Evolutionary conservation across 441 rosid genomes (phyloP).

Genomic region (Euphorbia schlechtendalii): DNA sequence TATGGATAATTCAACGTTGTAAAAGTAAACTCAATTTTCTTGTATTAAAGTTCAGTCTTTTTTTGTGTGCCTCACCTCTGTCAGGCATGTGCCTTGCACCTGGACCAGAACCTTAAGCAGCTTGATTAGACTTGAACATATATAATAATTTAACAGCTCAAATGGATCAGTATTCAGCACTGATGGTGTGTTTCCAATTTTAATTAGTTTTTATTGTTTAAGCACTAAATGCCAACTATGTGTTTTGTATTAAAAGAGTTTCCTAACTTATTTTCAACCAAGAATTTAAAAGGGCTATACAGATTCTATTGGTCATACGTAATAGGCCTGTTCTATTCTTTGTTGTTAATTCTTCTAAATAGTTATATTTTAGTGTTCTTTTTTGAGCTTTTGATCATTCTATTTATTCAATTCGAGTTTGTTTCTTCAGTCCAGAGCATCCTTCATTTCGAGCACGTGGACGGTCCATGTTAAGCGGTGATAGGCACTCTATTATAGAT

Average conservation of each 20-base stretch:
- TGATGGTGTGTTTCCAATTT: neutral
- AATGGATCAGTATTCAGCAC: neutral
- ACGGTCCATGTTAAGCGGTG: conserved; percentile 88
- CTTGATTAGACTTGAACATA: neutral
- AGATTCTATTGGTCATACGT: neutral
- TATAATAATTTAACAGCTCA: neutral
- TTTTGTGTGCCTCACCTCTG: neutral
- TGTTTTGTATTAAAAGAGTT: neutral
- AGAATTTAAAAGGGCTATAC: neutral
- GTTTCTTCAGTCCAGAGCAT: conserved; percentile 87
- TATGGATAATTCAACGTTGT: too few species aligned
- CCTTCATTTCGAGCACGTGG: conserved; percentile 86
- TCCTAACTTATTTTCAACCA: neutral
- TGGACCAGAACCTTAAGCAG: neutral
- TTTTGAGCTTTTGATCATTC: conserved; percentile 10
- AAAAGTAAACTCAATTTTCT: neutral
- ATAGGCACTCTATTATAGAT: conserved; percentile 60
- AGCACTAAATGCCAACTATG: neutral
- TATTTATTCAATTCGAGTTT: conserved; percentile 20
- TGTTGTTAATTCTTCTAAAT: neutral
- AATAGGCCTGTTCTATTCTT: neutral
- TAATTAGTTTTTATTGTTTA: neutral
- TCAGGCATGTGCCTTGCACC: neutral
- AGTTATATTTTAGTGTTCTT: neutral
- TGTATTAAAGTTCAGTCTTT: neutral